Percentiles rank a stretch among this genome's conserved stretches.
Evolutionary conservation across 2,329 filamentous ascomycete genomes (phyloP).

Genomic region (Fusarium nodosum): DNA sequence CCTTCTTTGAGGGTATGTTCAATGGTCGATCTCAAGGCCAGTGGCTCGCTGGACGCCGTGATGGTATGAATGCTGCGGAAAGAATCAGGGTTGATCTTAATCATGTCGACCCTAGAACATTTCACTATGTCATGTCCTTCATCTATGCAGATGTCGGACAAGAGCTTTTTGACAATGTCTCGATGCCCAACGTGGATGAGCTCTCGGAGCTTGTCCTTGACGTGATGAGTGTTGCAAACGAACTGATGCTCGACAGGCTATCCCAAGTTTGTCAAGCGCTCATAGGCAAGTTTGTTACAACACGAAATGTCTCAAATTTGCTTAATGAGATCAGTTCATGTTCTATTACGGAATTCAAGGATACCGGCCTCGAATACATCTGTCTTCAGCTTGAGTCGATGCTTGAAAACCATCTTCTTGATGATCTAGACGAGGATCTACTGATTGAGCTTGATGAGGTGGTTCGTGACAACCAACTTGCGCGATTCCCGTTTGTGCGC

Average conservation of each 20-base stretch:
- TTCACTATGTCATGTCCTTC: constrained; percentile 82
- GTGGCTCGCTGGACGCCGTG: constrained; percentile 83
- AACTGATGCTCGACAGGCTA: constrained; percentile 93
- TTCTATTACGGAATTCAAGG: constrained; percentile 86
- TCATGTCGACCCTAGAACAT: constrained; percentile 80
- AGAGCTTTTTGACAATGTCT: constrained; percentile 84
- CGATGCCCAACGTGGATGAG: constrained; percentile 79
- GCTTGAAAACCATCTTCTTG: constrained; percentile 89
- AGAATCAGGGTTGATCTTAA: constrained; percentile 82
- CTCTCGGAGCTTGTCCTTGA: constrained; percentile 92
- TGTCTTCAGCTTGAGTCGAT: constrained; percentile 92
- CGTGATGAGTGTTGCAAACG: constrained; percentile 89
- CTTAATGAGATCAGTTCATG: constrained; percentile 89
- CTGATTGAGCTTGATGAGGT: constrained; percentile 82
- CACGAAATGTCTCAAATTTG: constrained; percentile 86
- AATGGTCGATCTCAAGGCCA: constrained; percentile 86
- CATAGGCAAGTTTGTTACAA: constrained; percentile 86
- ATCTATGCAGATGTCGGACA: constrained; percentile 86
- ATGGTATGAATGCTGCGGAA: constrained; percentile 53
- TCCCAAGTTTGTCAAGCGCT: constrained; percentile 90
- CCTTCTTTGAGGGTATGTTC: constrained; percentile 93
- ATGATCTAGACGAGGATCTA: constrained; percentile 88
- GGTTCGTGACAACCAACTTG: constrained; percentile 85
- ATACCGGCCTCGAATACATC: constrained; percentile 89
- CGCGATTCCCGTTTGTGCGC: constrained; percentile 80